Conservation (phyloP, 768 basidiomycete species). For the Daedalea quercina region DNA sequence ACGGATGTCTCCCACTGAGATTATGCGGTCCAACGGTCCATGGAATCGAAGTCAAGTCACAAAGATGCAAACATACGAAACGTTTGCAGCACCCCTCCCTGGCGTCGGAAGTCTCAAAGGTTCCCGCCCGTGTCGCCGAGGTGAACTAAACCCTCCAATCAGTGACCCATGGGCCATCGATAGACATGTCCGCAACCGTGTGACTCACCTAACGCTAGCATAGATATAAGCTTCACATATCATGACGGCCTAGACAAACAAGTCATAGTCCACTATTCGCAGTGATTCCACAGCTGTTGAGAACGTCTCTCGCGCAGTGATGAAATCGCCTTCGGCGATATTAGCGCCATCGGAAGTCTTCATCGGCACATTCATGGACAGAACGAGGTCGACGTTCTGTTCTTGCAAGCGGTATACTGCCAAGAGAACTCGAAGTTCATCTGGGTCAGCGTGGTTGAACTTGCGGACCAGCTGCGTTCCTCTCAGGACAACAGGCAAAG, state of each 20-base stretch:
- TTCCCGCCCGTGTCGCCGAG: too few relatives aligned
- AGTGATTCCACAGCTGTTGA: slow-evolving; percentile 11
- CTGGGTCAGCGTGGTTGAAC: slow-evolving; percentile 55
- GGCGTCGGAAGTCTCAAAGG: too few relatives aligned
- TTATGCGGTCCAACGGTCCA: too few relatives aligned
- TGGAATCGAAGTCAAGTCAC: too few relatives aligned
- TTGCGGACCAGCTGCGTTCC: slow-evolving; percentile 74
- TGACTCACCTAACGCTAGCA: neutral
- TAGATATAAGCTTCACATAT: too few relatives aligned
- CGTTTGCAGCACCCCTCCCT: too few relatives aligned
- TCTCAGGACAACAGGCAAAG: slow-evolving; percentile 50
- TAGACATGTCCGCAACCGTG: too few relatives aligned
- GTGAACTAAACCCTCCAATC: too few relatives aligned
- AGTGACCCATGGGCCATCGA: too few relatives aligned
- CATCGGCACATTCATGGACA: slow-evolving; percentile 77
- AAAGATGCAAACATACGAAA: too few relatives aligned
- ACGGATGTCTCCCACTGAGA: too few relatives aligned
- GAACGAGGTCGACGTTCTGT: slow-evolving; percentile 75
- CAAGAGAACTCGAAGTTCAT: slow-evolving; percentile 71
- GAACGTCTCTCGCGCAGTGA: slow-evolving; percentile 7
- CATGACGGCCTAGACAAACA: slow-evolving; percentile 10
- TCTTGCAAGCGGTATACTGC: slow-evolving; percentile 72
- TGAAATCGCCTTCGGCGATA: slow-evolving; percentile 24
- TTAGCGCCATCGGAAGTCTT: slow-evolving; percentile 37
- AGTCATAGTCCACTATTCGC: slow-evolving; percentile 15